These are phyloP conservation scores for Paramecium primaurelia DNA, from an alignment of 73 alveolate genomes.

Conservation along the genomic window DNA sequence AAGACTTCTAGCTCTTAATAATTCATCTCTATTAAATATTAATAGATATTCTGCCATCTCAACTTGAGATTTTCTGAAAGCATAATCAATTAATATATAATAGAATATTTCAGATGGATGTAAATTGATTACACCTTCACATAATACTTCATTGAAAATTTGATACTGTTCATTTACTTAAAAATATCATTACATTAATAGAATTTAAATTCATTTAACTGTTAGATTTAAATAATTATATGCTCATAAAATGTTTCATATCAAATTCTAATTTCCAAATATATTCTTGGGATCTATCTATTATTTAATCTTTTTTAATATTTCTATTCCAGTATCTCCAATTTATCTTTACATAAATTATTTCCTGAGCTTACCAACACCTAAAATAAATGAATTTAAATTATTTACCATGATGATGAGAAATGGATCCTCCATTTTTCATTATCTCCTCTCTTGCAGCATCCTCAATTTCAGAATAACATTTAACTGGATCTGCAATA, in stretches of 20 bases:
- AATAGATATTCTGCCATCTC: neutral
- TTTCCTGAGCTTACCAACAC: conserved; percentile 87
- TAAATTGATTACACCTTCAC: neutral
- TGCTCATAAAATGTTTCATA: neutral
- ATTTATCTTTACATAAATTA: conserved; percentile 64
- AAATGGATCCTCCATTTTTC: conserved; percentile 81
- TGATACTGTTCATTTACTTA: conserved; percentile 1
- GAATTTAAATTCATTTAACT: conserved; percentile 1
- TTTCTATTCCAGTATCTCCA: conserved; percentile 71
- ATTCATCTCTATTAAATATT: conserved; percentile 60
- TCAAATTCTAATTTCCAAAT: conserved; percentile 70
- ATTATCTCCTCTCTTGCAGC: conserved; percentile 86
- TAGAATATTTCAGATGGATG: conserved; percentile 32
- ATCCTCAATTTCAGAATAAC: conserved; percentile 78
- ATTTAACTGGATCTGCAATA: conserved; percentile 67
- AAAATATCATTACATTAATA: neutral
- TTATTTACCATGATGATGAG: conserved; percentile 86
- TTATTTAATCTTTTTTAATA: conserved; percentile 65
- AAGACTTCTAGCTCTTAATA: conserved; percentile 80
- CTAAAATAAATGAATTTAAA: neutral
- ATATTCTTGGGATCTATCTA: conserved; percentile 81
- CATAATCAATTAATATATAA: conserved; percentile 26
- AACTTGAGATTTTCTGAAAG: neutral
- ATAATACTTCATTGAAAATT: neutral
- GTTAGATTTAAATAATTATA: neutral